These are phyloP conservation scores for Parathielavia hyrcaniae DNA, from an alignment of 495 filamentous ascomycete genomes.

Conservation along the genomic window DNA sequence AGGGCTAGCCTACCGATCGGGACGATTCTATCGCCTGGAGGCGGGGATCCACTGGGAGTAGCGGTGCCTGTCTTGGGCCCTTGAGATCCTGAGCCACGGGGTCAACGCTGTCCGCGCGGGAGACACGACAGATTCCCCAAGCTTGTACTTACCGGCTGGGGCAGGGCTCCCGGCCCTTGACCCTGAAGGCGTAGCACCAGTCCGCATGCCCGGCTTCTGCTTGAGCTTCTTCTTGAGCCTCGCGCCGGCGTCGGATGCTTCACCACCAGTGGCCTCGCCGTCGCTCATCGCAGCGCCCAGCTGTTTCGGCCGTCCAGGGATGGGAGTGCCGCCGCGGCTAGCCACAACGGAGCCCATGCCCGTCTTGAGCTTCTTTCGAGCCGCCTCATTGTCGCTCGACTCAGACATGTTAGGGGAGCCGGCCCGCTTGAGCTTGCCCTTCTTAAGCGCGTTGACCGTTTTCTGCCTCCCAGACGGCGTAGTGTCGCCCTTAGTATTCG, in stretches of 20 bases:
- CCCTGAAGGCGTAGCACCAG: conserved; percentile 46
- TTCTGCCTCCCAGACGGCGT: conserved; percentile 64
- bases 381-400: conserved; percentile 81
- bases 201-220: conserved; percentile 36
- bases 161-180: conserved; percentile 49
- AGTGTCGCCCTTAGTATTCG: conserved; percentile 63
- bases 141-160: conserved; percentile 25
- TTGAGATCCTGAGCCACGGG: neutral
- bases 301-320: conserved; percentile 50
- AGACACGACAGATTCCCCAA: neutral
- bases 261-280: conserved; percentile 67
- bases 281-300: conserved; percentile 67
- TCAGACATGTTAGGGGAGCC: conserved; percentile 84
- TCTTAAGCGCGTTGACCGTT: conserved; percentile 50
- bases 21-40: neutral
- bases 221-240: conserved; percentile 63
- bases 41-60: conserved; percentile 25
- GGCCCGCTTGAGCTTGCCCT: conserved; percentile 69
- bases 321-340: conserved; percentile 48
- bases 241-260: conserved; percentile 62
- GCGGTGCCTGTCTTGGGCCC: conserved; percentile 37
- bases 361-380: conserved; percentile 82
- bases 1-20: no score
- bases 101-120: neutral
- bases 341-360: conserved; percentile 47